Base-by-base conservation (phyloP, 495 filamentous ascomycete species). In the Chaetomium fimeti region DNA sequence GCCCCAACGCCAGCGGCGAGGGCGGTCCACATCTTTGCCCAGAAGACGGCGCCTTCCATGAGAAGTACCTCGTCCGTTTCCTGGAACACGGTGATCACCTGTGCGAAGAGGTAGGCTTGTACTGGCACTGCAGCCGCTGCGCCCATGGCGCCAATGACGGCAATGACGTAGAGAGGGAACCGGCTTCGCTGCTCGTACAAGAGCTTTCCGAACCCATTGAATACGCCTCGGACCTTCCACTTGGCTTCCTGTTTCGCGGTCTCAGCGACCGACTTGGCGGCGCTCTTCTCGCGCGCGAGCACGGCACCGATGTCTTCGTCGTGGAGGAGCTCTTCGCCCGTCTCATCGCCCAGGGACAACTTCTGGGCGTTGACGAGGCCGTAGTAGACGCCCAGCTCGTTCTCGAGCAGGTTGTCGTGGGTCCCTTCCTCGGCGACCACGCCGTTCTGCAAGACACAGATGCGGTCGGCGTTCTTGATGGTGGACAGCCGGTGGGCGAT, bases 401-500 rank as follows among this genome's bases (percentile, higher is more conserved):
- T 74, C 20, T 74, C 72, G 1, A 93, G 68, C 60, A 95, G 75
- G 67, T 85, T 81, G 1, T 83, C 80, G 73, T 92, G 90, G 18
- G 85, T 89, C 0, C 91, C 90, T 55, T 76, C 66, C 69, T 92
- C 89, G 22, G 87, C 78, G 49, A 91, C 83, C 12, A 56, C 71
- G 58, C 61, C 89, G 20, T 76, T 78, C 43, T 89, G 81, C 59
- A 93, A 79, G 61, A 91, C 84, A 62, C 88, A 85, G 53, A 92
- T 93, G 40, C 81, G 76, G 75, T 92, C 87, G 3, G 89, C 88
- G 62, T 87, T 84, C 40, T 83, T 80, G 62, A 93, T 89, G 40
- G 90, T 92, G 18, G 80, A 80, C 22, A 92, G 74, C 1, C 88
- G 78, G 73, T 93, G 90, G 22, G 85, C 85, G 24, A 95, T 90